phyloP scores from a whole-genome alignment of 129 eudicot species.

The Flaveria ramosissima region DNA sequence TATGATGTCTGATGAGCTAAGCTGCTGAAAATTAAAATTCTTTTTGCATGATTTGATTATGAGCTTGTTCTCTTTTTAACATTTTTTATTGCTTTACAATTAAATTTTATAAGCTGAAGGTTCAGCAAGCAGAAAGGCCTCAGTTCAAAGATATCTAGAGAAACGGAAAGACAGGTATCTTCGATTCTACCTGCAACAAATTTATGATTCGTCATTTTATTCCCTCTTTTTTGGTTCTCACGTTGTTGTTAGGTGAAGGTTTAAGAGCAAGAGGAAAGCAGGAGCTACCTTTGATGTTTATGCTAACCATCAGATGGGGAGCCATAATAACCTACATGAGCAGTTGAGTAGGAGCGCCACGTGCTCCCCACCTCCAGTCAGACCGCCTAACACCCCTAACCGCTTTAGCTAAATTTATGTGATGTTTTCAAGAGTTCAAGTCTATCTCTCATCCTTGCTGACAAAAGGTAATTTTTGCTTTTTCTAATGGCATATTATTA shows the following conservation, averaged over 20 bases:
- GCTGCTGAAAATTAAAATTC: neutral
- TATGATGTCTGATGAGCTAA: slow-evolving; percentile 10
- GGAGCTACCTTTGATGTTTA: slow-evolving; percentile 56
- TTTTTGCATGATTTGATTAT: neutral
- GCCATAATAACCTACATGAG: slow-evolving; percentile 42
- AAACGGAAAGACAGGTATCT: slow-evolving; percentile 77
- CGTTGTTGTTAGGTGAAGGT: slow-evolving; percentile 85
- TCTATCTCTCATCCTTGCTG: slow-evolving; percentile 47
- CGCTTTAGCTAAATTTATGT: slow-evolving; percentile 46
- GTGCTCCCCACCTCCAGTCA: slow-evolving; percentile 59
- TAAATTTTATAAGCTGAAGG: slow-evolving; percentile 45
- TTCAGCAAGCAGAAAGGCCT: slow-evolving; percentile 78
- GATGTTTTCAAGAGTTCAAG: slow-evolving; percentile 35
- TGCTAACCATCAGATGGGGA: slow-evolving; percentile 55
- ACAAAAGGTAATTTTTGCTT: slow-evolving; percentile 48
- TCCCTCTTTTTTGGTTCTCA: slow-evolving; percentile 44
- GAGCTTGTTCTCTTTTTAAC: slow-evolving; percentile 6
- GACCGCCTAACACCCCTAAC: slow-evolving; percentile 63
- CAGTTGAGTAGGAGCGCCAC: slow-evolving; percentile 47
- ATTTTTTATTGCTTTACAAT: neutral
- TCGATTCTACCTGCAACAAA: slow-evolving; percentile 5
- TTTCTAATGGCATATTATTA: neutral
- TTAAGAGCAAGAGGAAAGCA: slow-evolving; percentile 79
- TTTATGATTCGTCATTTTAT: neutral
- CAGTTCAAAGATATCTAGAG: slow-evolving; percentile 86